A percentile compares a stretch with the other conserved stretches of the same genome.
Conservation (phyloP, 1,284 basidiomycete genomes). For the Meira miltonrushii region DNA sequence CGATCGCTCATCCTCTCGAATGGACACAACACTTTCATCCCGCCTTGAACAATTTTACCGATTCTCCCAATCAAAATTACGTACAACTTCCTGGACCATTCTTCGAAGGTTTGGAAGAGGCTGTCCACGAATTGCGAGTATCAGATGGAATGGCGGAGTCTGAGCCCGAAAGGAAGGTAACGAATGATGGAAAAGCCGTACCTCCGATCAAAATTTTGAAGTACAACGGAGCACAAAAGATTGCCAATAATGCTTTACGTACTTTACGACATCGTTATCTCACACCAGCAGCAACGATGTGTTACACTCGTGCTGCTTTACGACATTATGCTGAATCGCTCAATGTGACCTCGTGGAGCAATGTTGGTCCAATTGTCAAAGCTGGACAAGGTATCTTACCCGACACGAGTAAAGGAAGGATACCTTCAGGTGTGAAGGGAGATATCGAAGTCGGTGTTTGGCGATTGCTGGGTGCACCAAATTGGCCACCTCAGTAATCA, state of each 20-base stretch:
- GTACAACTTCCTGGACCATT: conserved; percentile 22
- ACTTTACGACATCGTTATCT: conserved; percentile 27
- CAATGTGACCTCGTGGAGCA: background rate
- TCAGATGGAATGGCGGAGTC: background rate
- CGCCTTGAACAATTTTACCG: conserved; percentile 16
- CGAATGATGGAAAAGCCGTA: background rate
- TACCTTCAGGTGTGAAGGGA: conserved; percentile 22
- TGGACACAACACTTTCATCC: conserved; percentile 47
- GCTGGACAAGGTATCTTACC: conserved; percentile 6
- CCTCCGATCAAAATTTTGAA: background rate
- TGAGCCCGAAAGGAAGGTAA: background rate
- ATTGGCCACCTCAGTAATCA: conserved; percentile 25
- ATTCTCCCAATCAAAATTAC: conserved; percentile 22
- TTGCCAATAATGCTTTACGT: conserved; percentile 28
- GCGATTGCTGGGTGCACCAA: conserved; percentile 27
- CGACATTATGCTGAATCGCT: conserved; percentile 5
- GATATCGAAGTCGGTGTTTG: conserved; percentile 39
- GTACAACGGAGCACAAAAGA: conserved; percentile 19
- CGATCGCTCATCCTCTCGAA: conserved; percentile 28
- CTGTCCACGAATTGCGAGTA: conserved; percentile 12
- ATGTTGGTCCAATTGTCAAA: background rate
- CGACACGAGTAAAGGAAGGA: conserved; percentile 25
- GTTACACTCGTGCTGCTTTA: conserved; percentile 20
- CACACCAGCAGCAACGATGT: conserved; percentile 31
- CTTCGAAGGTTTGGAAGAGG: conserved; percentile 26